Evolutionary conservation across 352 stramenopile genomes (phyloP), one percentile per base, ranked within the genome.

Genomic region (Phytophthora megakarya): DNA sequence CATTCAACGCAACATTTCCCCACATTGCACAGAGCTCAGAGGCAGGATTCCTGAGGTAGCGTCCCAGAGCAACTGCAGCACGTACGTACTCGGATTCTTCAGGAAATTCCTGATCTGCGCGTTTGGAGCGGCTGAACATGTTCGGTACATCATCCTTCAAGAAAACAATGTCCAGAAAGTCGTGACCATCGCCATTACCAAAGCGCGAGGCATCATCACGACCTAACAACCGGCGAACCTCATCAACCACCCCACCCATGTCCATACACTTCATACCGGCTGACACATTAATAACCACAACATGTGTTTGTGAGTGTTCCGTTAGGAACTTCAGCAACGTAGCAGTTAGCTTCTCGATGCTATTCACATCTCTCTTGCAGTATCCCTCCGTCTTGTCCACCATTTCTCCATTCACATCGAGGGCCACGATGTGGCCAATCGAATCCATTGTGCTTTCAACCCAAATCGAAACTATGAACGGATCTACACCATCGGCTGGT

Each of bases 221-320:
- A 15, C 83, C 81, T 3, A 96, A 64, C 59, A 95, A 73, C 37
- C 84, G 84, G 33, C 88, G 86, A 19, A 94, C 76, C 19, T 85
- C 83, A 74, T 95, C 86, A 23, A 96, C 88, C 12, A 96, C 74
- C 19, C 90, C 86, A 70, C 88, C 88, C 81, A 96, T 90, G 51
- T 96, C 88, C 81, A 96, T 93, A 50, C 86, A 94, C 64, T 96
- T 96, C 75, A 92, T 90, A 16, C 88, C 86, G 1, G 83, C 88
- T n/a, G 84, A 93, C 16, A 94, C 83, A 72, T 96, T 96, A 63
- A 96, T 91, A 18, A 95, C 88, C 26, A 96, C 86, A 0, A 93
- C 88, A 55, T 94, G 78, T 10, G 85, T 93, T 62, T 78, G 73
- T 9, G 80, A 78, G 65, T 96, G 83, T 28, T 96, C 88, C 44